Conservation (phyloP, 139 green algal genomes). For the Chlamydomonas applanata region DNA sequence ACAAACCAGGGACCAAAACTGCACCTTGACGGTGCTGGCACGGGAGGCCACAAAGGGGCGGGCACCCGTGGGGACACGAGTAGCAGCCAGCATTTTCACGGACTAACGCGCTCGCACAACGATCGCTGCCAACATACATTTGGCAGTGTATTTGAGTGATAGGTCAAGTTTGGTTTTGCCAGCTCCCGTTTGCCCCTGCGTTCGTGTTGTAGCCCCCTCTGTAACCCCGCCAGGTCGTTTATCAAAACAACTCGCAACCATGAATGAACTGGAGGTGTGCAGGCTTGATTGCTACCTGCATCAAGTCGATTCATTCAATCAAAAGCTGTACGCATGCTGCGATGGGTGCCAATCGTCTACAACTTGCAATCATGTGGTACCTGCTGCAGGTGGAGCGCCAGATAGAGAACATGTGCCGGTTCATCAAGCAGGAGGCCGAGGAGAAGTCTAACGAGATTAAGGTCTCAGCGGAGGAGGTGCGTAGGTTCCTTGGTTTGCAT, state of each 20-base stretch:
- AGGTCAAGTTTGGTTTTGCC: too few relatives aligned
- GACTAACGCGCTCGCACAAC: too few relatives aligned
- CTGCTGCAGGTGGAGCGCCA: constrained; percentile 73
- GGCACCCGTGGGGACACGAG: too few relatives aligned
- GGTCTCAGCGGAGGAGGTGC: constrained; percentile 93
- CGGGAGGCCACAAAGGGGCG: too few relatives aligned
- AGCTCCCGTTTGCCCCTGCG: too few relatives aligned
- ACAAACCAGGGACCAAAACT: too few relatives aligned
- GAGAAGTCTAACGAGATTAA: constrained; percentile 97
- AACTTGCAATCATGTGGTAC: not conserved
- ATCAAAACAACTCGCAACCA: constrained; percentile 15
- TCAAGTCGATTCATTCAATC: not conserved
- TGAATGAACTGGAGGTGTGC: constrained; percentile 43
- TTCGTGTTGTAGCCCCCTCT: too few relatives aligned
- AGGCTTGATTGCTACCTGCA: not conserved
- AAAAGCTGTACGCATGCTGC: not conserved
- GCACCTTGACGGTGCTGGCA: too few relatives aligned
- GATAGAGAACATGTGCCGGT: constrained; percentile 96
- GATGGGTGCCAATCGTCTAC: not conserved
- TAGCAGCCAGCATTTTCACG: too few relatives aligned
- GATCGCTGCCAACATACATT: too few relatives aligned
- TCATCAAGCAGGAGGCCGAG: constrained; percentile 98
- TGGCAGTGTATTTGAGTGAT: too few relatives aligned
- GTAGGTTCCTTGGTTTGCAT: constrained; percentile 3
- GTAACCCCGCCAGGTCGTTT: not conserved